A percentile compares a stretch with the other conserved stretches of the same genome.
phyloP scores from a whole-genome alignment of 768 basidiomycete species.

The Baorangia bicolor region DNA sequence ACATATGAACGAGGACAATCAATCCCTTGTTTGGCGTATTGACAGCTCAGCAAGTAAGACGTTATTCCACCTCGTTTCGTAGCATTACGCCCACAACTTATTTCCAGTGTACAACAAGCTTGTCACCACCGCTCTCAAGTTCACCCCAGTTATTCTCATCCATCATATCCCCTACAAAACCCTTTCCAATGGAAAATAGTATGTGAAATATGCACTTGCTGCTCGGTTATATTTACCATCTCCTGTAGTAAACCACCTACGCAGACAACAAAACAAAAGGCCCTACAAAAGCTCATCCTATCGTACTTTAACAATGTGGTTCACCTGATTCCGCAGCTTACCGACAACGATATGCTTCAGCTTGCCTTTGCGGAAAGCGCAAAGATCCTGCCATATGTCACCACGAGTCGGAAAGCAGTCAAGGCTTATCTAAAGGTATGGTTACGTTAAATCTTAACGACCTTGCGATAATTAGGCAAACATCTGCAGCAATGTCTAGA shows the following conservation, averaged over 20 bases:
- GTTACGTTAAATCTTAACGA: background rate
- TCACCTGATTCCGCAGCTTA: slow-evolving; percentile 73
- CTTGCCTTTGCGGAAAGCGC: slow-evolving; percentile 81
- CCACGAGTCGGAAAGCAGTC: slow-evolving; percentile 78
- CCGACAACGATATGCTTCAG: slow-evolving; percentile 61
- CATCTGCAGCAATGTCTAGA: slow-evolving; percentile 68
- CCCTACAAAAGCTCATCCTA: slow-evolving; percentile 81
- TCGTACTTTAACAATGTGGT: slow-evolving; percentile 89
- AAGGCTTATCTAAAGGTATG: slow-evolving; percentile 86
- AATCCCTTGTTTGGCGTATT: slow-evolving; percentile 81
- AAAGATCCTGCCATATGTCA: slow-evolving; percentile 87
- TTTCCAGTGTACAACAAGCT: slow-evolving; percentile 89
- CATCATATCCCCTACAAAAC: slow-evolving; percentile 90
- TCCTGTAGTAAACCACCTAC: slow-evolving; percentile 78
- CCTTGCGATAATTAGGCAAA: background rate
- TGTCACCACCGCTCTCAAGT: slow-evolving; percentile 80
- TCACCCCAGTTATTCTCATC: slow-evolving; percentile 84
- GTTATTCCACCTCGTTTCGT: background rate
- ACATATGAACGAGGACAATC: slow-evolving; percentile 84
- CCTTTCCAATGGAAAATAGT: slow-evolving; percentile 83
- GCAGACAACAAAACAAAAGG: slow-evolving; percentile 77
- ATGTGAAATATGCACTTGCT: slow-evolving; percentile 28
- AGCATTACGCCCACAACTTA: background rate
- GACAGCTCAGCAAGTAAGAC: slow-evolving; percentile 57
- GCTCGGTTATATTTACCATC: background rate